These are phyloP conservation scores for Porpolomopsis calyptriformis DNA, from an alignment of 768 basidiomycete genomes.

Conservation along the genomic window DNA sequence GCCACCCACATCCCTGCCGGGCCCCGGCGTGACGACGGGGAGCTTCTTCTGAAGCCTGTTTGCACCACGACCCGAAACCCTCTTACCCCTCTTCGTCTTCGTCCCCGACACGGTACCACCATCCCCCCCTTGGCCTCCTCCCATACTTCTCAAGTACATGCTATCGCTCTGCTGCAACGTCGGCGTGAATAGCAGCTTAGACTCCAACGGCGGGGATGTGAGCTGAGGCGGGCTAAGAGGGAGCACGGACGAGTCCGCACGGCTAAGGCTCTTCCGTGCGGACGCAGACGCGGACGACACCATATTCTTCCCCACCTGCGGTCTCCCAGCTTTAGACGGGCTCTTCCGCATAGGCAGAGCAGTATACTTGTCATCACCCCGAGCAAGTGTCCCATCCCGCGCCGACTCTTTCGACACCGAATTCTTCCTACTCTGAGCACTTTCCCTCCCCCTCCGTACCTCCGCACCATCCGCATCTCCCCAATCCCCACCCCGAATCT, in stretches of 20 bases:
- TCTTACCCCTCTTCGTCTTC: neutral
- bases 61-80: too few species aligned
- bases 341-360: slow-evolving; percentile 24
- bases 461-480: slow-evolving; percentile 8
- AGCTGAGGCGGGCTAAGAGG: slow-evolving; percentile 48
- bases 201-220: slow-evolving; percentile 46
- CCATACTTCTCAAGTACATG: neutral
- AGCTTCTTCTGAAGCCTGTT: too few species aligned
- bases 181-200: slow-evolving; percentile 44
- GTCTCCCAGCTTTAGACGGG: slow-evolving; percentile 3
- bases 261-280: slow-evolving; percentile 4
- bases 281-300: neutral
- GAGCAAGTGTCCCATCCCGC: slow-evolving; percentile 1
- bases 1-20: too few species aligned
- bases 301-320: neutral
- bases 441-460: too few species aligned
- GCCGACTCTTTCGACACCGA: slow-evolving; percentile 4
- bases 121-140: neutral
- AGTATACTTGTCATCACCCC: slow-evolving; percentile 30
- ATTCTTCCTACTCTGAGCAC: neutral
- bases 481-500: slow-evolving; percentile 7
- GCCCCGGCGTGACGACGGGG: too few species aligned
- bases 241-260: slow-evolving; percentile 30
- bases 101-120: neutral
- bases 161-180: slow-evolving; percentile 7